phyloP scores from a whole-genome alignment of 208 protist species.

The Leishmania aethiopica region DNA sequence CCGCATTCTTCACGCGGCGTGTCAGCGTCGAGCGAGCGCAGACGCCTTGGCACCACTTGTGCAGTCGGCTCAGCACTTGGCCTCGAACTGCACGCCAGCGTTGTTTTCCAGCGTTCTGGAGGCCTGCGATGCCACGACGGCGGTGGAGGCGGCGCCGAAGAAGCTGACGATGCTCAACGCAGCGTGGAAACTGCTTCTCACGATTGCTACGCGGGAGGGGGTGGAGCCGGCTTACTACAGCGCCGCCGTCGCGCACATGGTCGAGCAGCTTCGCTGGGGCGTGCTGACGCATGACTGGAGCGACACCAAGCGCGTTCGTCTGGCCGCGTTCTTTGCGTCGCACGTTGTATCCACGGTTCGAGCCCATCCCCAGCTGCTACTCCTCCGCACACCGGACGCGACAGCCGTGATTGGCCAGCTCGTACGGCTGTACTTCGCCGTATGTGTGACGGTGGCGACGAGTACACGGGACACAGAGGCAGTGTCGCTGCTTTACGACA shows the following conservation, averaged over 20 bases:
- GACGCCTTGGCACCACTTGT: conserved; percentile 24
- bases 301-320: conserved; percentile 49
- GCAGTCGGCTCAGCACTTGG: conserved; percentile 22
- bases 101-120: conserved; percentile 47
- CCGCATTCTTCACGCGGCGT: conserved; percentile 24
- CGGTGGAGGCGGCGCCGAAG: conserved; percentile 28
- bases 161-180: conserved; percentile 60
- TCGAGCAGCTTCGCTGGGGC: conserved; percentile 58
- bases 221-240: conserved; percentile 31
- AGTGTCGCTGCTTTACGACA: conserved; percentile 40
- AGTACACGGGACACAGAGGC: conserved; percentile 35
- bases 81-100: conserved; percentile 31
- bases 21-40: conserved; percentile 7
- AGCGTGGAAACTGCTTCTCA: conserved; percentile 71
- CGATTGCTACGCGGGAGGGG: conserved; percentile 35
- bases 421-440: conserved; percentile 44
- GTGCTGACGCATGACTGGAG: conserved; percentile 82
- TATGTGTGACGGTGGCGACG: conserved; percentile 56
- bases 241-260: conserved; percentile 46
- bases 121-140: conserved; percentile 43
- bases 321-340: conserved; percentile 75
- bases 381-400: conserved; percentile 10
- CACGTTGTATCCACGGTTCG: conserved; percentile 60
- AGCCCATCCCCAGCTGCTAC: conserved; percentile 44
- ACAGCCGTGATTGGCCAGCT: conserved; percentile 31